Base-by-base conservation (phyloP, 2,329 filamentous ascomycete species). In the Ophiostoma quercus region DNA sequence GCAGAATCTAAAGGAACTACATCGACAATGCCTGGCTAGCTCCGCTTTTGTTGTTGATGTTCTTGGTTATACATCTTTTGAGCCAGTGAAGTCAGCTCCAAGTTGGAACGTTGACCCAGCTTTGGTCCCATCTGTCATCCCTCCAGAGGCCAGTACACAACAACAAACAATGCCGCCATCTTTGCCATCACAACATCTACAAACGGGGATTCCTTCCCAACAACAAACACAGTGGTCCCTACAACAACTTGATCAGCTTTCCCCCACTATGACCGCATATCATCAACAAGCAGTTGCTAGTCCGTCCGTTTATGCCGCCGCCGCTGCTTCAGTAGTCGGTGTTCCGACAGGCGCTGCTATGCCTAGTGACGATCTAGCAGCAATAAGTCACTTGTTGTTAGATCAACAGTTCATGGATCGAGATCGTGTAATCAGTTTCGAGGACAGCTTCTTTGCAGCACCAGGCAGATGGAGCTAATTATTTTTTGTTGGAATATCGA, bases 361-460 rank as follows among this genome's bases (percentile, higher is more conserved):
- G 3, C 51, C 67, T 9, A 67, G 37, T 3, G 75, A 73, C 12
- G 75, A 76, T n/a, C 67, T 75, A 34, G 72, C 73, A 4, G 72
- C 73, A 0, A 79, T 79, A 1, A 78, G 76, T 0, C 76, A 74
- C 6, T 66, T 75, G 14, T 68, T 75, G 12, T 65, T 76, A 25
- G 74, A 74, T 25, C 72, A 73, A 62, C 68, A 72, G 41, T 76
- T 75, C 47, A 39, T 75, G 34, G 72, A 75, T 39, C 72, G 75
- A 65, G 74, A 76, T 60, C 67, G 75, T 2, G 72, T 76, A 14
- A 76, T 76, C n/a, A 75, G 71, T 14, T 72, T 75, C 34, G 72
- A 65, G 19, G 71, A 72, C 60, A 71, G 63, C 29, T 69, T 69
- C 25, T 71, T 72, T 54, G 62, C 66, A 6, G 68, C 51, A 2